Conservation (phyloP, 31 red algal species). For the Bonnemaisonia californica region DNA sequence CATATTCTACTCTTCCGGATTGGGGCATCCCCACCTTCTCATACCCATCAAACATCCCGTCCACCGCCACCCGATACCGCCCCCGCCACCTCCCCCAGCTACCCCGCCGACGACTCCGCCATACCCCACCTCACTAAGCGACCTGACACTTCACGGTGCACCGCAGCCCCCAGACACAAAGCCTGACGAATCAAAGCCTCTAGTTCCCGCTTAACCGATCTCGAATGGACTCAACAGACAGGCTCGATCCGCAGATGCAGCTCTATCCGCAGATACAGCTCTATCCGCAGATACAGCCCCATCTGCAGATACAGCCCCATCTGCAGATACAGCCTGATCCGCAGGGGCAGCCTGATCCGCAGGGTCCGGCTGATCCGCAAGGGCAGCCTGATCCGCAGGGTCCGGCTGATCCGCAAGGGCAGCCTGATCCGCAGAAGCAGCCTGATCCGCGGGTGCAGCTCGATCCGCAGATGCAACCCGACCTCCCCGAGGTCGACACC, state of each 20-base stretch:
- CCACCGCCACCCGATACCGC: not conserved
- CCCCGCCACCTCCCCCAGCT: not conserved
- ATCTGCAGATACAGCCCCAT: no score
- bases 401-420: no score
- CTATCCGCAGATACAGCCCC: constrained; percentile 7
- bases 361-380: no score
- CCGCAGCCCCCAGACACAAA: not conserved
- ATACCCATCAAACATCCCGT: not conserved
- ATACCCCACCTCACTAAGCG: not conserved
- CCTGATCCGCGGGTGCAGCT: no score
- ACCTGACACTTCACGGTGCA: not conserved
- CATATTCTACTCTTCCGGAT: not conserved
- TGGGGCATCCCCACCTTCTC: not conserved
- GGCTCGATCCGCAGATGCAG: not conserved
- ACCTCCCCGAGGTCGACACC: no score
- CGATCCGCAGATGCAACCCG: no score
- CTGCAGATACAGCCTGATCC: no score
- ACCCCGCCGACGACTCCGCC: not conserved
- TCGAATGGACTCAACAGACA: not conserved
- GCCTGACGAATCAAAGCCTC: not conserved
- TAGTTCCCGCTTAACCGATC: not conserved
- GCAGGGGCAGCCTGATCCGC: no score
- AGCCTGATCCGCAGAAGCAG: no score
- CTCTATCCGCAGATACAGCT: not conserved
- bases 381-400: no score